phyloP scores from a whole-genome alignment of 768 basidiomycete genomes.

The Boletus sp. region DNA sequence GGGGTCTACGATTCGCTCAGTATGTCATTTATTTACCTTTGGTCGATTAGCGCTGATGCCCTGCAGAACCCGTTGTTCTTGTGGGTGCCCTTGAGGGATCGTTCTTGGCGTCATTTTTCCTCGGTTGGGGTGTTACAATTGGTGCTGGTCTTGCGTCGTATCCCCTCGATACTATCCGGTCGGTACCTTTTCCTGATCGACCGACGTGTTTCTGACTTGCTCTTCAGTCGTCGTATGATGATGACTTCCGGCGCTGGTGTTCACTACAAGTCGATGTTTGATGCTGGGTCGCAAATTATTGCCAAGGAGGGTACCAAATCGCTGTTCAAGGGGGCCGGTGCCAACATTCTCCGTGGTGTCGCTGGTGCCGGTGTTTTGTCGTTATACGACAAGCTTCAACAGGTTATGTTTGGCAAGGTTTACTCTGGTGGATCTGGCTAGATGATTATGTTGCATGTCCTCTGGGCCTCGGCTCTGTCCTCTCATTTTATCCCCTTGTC shows the following conservation, averaged over 20 bases:
- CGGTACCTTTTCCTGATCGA: not conserved
- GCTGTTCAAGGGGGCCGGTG: slow-evolving; percentile 99
- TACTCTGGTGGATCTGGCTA: slow-evolving; percentile 81
- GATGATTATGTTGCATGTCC: slow-evolving; percentile 9
- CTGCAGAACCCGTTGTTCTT: slow-evolving; percentile 90
- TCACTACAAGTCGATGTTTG: slow-evolving; percentile 99
- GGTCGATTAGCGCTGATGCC: slow-evolving; percentile 26
- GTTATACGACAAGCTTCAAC: slow-evolving; percentile 97
- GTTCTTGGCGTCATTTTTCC: slow-evolving; percentile 94
- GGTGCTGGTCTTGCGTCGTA: slow-evolving; percentile 99
- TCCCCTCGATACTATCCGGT: slow-evolving; percentile 90
- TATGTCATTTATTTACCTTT: slow-evolving; percentile 42
- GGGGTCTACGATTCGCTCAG: slow-evolving; percentile 95
- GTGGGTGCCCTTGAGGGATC: slow-evolving; percentile 93
- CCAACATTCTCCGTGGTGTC: slow-evolving; percentile 95
- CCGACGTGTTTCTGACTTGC: slow-evolving; percentile 9
- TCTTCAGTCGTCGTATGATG: slow-evolving; percentile 98
- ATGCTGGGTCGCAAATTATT: slow-evolving; percentile 91
- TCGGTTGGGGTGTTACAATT: slow-evolving; percentile 99
- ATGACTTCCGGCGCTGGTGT: slow-evolving; percentile 96
- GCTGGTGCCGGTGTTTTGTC: slow-evolving; percentile 99
- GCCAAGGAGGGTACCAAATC: slow-evolving; percentile 95
- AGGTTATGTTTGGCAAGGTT: slow-evolving; percentile 97
- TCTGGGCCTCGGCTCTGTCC: slow-evolving; percentile 32
- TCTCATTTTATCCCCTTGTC: slow-evolving; percentile 21